phyloP scores from a whole-genome alignment of 2,329 filamentous ascomycete species.

The Coccinonectria pachysandricola region DNA sequence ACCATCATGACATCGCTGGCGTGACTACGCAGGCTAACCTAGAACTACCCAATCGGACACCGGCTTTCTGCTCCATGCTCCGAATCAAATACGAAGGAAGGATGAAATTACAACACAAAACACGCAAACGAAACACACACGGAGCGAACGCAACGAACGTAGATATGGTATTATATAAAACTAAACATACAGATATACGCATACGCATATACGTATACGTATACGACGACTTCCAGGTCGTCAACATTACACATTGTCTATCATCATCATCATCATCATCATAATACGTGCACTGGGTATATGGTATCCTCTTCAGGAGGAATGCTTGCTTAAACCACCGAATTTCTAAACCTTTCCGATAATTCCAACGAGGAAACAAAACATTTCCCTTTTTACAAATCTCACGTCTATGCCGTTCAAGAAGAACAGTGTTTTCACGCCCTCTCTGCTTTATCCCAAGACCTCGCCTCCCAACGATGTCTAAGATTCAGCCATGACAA shows the following conservation, averaged over 20 bases:
- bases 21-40: too few relatives aligned
- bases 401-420: neutral
- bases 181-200: conserved; percentile 3
- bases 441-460: conserved; percentile 2
- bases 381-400: conserved; percentile 10
- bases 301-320: conserved; percentile 16
- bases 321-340: conserved; percentile 20
- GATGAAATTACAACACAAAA: too few relatives aligned
- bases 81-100: too few relatives aligned
- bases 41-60: too few relatives aligned
- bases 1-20: too few relatives aligned
- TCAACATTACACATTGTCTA: conserved; percentile 16
- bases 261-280: too few relatives aligned
- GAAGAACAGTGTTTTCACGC: neutral
- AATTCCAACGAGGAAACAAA: conserved; percentile 7
- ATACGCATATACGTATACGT: conserved; percentile 6
- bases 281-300: conserved; percentile 13
- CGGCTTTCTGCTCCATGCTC: too few relatives aligned
- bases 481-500: conserved; percentile 58
- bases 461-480: conserved; percentile 2
- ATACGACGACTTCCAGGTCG: conserved; percentile 19
- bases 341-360: conserved; percentile 19
- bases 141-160: conserved; percentile 1
- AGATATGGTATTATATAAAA: neutral
- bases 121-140: conserved; percentile 11